Conservation (phyloP, 306 rosid genomes). For the Oemleria cerasiformis region DNA sequence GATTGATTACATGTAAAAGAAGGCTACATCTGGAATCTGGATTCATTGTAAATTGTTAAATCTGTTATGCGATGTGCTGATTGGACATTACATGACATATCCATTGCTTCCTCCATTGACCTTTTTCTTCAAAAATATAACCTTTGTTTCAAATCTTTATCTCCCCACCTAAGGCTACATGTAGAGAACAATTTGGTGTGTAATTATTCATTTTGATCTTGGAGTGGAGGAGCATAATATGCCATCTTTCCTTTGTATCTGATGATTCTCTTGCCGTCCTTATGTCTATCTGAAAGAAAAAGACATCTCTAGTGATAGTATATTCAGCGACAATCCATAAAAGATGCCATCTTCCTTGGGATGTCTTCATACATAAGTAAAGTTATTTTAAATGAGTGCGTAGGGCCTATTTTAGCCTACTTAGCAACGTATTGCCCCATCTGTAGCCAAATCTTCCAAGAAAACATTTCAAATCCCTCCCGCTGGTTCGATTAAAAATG, state of each 20-base stretch:
- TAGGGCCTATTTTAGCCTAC: too few species aligned
- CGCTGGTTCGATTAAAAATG: too few species aligned
- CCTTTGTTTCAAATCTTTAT: background rate
- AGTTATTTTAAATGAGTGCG: too few species aligned
- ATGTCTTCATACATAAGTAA: too few species aligned
- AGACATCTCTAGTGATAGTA: background rate
- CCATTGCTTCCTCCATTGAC: background rate
- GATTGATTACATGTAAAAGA: constrained; percentile 29
- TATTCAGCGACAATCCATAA: background rate
- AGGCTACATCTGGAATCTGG: constrained; percentile 30
- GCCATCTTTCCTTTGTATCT: background rate
- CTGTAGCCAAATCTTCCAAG: too few species aligned
- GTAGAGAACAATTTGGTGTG: background rate
- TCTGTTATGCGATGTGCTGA: constrained; percentile 39
- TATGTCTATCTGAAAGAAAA: background rate
- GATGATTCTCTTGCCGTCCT: background rate
- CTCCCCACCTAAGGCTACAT: background rate
- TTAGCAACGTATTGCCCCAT: too few species aligned
- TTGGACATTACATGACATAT: constrained; percentile 32
- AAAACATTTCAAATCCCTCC: too few species aligned
- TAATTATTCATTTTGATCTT: background rate
- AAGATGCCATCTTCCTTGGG: background rate
- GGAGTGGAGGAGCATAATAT: background rate
- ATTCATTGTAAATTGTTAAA: constrained; percentile 19
- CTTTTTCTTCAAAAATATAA: background rate